Evolutionary conservation across 2,329 filamentous ascomycete species (phyloP), one percentile per base, ranked within the genome.

Genomic region (Colletotrichum sp.): DNA sequence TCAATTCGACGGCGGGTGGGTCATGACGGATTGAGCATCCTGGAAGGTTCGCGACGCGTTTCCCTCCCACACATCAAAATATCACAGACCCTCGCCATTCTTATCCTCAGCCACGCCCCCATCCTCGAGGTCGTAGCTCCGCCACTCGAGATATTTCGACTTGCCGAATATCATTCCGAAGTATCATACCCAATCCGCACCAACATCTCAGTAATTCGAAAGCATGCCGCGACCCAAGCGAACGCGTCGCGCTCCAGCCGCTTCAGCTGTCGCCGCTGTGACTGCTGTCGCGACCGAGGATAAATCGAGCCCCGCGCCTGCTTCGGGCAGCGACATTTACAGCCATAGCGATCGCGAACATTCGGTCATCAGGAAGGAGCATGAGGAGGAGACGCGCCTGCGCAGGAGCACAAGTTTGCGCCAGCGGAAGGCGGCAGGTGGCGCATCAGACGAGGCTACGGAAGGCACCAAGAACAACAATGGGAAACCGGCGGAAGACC

Each of bases 391-490:
- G 14, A 43, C 61, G 71, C 75, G 18, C 72, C 76, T 34, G 66
- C 57, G 71, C 78, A 69, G 77, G 75, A 28, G 60, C 69, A 76
- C 57, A 12, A 75, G 66, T 39, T 39, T 76, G 74, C 74, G 74
- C 61, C 71, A 73, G 70, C 68, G 52, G 21, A 68, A 83, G 68
- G 79, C 81, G 16, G 72, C 79, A 16, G 80, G 68, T n/a, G 78
- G 72, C 48, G 81, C 80, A 61, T 83, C 83, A 61, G 84, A 87
- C 77, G 81, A 81, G 4, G 85, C 86, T 7, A 80, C 87, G 59
- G 80, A 83, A 30, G 79, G 81, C 12, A 81, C 87, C 18, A 82
- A 80, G 39, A 81, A 80, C 39, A 26, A 21, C n/a, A 77, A 57
- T 24, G 75, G 52, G 39, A 82, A 80, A 78, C 77, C 77, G 18